Conservation (phyloP, 129 eudicot species). For the Pulicaria dysenterica region DNA sequence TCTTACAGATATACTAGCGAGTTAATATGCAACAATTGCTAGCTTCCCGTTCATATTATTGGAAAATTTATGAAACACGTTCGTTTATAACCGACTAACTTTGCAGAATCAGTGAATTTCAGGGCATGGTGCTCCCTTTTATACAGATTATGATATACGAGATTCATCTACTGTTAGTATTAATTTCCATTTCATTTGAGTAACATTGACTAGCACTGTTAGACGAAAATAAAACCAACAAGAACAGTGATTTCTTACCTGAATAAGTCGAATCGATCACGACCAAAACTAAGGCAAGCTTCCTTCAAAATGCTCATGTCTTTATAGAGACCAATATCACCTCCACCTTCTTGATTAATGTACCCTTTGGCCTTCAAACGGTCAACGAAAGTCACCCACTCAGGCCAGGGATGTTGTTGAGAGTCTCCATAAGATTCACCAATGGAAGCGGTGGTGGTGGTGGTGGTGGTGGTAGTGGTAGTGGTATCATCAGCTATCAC, state of each 20-base stretch:
- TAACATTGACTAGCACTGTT: too few relatives aligned
- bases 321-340: constrained; percentile 43
- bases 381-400: constrained; percentile 86
- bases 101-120: neutral
- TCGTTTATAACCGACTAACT: neutral
- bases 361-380: constrained; percentile 78
- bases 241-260: constrained; percentile 35
- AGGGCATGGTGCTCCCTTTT: neutral
- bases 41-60: too few relatives aligned
- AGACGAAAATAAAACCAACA: neutral
- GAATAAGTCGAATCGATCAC: constrained; percentile 86
- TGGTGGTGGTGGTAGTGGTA: constrained; percentile 14
- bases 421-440: constrained; percentile 4
- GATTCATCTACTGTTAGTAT: neutral
- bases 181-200: too few relatives aligned
- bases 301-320: constrained; percentile 64
- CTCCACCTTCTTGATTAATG: constrained; percentile 40
- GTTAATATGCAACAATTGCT: too few relatives aligned
- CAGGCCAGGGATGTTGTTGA: constrained; percentile 82
- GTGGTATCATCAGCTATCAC: constrained; percentile 30
- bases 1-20: neutral
- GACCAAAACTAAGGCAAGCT: constrained; percentile 83
- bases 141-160: neutral
- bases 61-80: too few relatives aligned
- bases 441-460: constrained; percentile 6